Conservation (phyloP, 768 basidiomycete species). For the Agrocybe pediades region DNA sequence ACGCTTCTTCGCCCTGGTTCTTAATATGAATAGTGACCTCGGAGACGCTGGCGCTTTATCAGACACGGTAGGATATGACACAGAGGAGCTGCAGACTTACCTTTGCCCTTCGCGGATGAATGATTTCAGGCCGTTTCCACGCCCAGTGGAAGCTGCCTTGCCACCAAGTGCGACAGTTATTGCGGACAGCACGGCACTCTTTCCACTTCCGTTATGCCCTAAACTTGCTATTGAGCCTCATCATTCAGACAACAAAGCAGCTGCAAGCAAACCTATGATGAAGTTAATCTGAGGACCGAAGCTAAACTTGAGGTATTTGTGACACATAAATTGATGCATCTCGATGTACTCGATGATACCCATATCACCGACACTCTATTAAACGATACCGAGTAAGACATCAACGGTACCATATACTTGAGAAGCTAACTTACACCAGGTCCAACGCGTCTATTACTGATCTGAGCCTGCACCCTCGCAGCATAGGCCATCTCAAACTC, state of each 20-base stretch:
- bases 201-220: conserved; percentile 96
- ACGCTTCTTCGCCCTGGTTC: conserved; percentile 92
- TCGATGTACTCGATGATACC: conserved; percentile 88
- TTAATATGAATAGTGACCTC: conserved; percentile 82
- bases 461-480: conserved; percentile 52
- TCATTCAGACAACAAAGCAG: not conserved
- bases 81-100: conserved; percentile 44
- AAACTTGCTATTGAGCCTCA: conserved; percentile 1
- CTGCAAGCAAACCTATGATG: conserved; percentile 74
- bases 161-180: conserved; percentile 94
- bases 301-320: conserved; percentile 77
- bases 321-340: conserved; percentile 96
- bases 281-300: conserved; percentile 97
- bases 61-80: not conserved
- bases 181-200: conserved; percentile 92
- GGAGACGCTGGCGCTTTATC: conserved; percentile 45
- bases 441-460: conserved; percentile 48
- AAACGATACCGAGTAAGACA: not conserved
- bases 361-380: conserved; percentile 76
- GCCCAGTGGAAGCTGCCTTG: conserved; percentile 88
- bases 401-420: conserved; percentile 2
- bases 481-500: conserved; percentile 65
- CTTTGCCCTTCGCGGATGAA: conserved; percentile 83
- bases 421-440: conserved; percentile 51
- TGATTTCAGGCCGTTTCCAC: conserved; percentile 81